Percentiles rank a stretch among this genome's conserved stretches.
These are phyloP conservation scores for Lactifluus subvellereus DNA, from an alignment of 768 basidiomycete species.

Conservation along the genomic window DNA sequence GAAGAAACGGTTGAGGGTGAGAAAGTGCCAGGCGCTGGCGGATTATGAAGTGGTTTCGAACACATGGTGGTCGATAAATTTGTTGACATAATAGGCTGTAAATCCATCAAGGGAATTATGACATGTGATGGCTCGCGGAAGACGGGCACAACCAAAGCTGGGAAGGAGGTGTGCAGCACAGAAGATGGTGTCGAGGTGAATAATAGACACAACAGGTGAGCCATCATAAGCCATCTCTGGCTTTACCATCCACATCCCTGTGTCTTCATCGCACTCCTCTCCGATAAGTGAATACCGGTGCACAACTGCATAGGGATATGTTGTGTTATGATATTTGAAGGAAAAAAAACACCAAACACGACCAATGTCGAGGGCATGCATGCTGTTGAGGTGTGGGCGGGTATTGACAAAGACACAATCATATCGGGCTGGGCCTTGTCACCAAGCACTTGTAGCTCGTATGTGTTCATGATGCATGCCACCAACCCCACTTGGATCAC, in stretches of 20 bases:
- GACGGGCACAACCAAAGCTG: not conserved
- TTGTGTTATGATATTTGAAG: not conserved
- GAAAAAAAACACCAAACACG: not conserved
- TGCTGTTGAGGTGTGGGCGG: too few relatives aligned
- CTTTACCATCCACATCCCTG: conserved; percentile 12
- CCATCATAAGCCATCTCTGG: not conserved
- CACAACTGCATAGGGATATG: conserved; percentile 10
- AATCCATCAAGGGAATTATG: too few relatives aligned
- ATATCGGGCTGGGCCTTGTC: too few relatives aligned
- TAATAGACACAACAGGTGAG: not conserved
- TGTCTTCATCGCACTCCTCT: not conserved
- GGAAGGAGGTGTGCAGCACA: conserved; percentile 11
- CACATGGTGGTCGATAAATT: too few relatives aligned
- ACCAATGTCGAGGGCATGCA: too few relatives aligned
- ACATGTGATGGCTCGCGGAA: not conserved
- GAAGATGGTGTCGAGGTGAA: conserved; percentile 1
- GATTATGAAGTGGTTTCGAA: too few relatives aligned
- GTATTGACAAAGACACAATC: not conserved
- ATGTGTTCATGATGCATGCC: too few relatives aligned
- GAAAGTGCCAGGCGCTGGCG: too few relatives aligned
- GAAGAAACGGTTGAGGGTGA: too few relatives aligned
- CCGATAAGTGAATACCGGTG: not conserved
- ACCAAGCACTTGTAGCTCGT: too few relatives aligned
- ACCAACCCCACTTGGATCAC: not conserved
- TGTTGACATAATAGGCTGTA: too few relatives aligned